Conservation (phyloP, 805 yeast species). For the Monosporozyma solicola region DNA sequence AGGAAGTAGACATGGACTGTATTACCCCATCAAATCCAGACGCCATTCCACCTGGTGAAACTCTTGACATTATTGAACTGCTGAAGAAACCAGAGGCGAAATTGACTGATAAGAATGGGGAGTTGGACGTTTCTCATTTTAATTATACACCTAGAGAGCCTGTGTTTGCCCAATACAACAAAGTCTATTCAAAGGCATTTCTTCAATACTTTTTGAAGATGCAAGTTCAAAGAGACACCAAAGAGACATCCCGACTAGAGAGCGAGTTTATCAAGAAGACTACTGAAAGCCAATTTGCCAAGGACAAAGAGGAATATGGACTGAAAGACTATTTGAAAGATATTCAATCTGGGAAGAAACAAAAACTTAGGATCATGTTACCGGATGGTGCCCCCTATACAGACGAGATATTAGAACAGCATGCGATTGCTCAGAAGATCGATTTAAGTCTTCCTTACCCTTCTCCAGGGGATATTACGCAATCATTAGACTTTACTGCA, state of each 20-base stretch:
- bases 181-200: slow-evolving; percentile 18
- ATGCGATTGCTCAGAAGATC: slow-evolving; percentile 1
- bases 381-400: slow-evolving; percentile 1
- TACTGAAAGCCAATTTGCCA: slow-evolving; percentile 8
- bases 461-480: neutral
- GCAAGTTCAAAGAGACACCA: slow-evolving; percentile 23
- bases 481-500: neutral
- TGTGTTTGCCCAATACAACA: slow-evolving; percentile 26
- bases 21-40: slow-evolving; percentile 77
- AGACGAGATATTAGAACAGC: slow-evolving; percentile 5
- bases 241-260: slow-evolving; percentile 19
- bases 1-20: slow-evolving; percentile 88
- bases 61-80: slow-evolving; percentile 50
- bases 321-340: slow-evolving; percentile 20
- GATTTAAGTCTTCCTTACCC: neutral
- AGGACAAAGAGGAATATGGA: slow-evolving; percentile 12
- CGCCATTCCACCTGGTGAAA: slow-evolving; percentile 72
- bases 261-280: slow-evolving; percentile 15
- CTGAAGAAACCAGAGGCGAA: slow-evolving; percentile 32
- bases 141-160: slow-evolving; percentile 22
- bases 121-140: slow-evolving; percentile 15
- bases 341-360: slow-evolving; percentile 12
- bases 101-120: slow-evolving; percentile 12
- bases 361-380: slow-evolving; percentile 18
- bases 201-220: slow-evolving; percentile 20